Base-by-base conservation (phyloP, 345 rosid genomes). In the Sonneratia alba region DNA sequence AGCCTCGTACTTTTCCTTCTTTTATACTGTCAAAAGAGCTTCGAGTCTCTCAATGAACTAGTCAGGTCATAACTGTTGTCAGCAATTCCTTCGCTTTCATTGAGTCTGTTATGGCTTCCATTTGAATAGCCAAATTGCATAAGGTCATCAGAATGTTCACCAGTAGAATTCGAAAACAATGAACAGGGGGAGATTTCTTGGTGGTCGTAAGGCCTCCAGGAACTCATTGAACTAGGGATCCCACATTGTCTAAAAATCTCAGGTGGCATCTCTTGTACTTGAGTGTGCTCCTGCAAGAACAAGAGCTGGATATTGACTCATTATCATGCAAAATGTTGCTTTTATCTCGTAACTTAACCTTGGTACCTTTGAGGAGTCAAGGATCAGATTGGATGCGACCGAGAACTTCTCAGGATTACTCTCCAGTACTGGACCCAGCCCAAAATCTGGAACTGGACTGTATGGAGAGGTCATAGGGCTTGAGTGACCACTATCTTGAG, bases 351-450 rank as follows among this genome's bases (percentile, higher is more conserved):
- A 27, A 12, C 9, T 36, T 43, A 22, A 38, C 19, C 67, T 43
- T 67, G 45, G 67, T 74, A 90, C 96, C 96, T 85, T 84, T 22
- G 87, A 84, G 63, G 97, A 87, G 73, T 88, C 92, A 64, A 87
- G 88, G 78, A 89, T 88, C 18, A 76, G 72, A 43, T 86, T 88
- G 67, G 90, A 86, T 22, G 92, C 87, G 71, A 84, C 75, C 88
- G 82, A 80, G 21, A 79, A 48, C 68, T 72, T 79, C 7, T 84
- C 79, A 72, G 82, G 76, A 45, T 85, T 76, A 38, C 72, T 77
- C 53, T 68, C 82, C 66, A 4, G 45, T 9, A 78, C 53, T 56
- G 75, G 73, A 73, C 66, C 67, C 71, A 85, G 81, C 67, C 72
- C 84, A 51, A 75, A 71, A 15, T 81, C 79, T 19, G 81, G 71